These are phyloP conservation scores for Yamadazyma dendronema DNA, from an alignment of 1,139 yeast genomes.

Conservation along the genomic window DNA sequence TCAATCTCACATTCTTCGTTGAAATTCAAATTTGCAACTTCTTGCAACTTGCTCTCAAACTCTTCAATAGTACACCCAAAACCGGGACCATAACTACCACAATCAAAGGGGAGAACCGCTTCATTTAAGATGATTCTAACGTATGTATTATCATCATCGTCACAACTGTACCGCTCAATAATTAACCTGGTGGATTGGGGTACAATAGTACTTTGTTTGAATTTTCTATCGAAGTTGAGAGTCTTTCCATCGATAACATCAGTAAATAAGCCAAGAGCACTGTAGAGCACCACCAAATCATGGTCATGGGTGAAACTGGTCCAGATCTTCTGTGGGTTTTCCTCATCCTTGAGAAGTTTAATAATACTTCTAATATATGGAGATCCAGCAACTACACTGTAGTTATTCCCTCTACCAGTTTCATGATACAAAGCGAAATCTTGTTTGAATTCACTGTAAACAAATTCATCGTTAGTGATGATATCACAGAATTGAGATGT, in stretches of 20 bases:
- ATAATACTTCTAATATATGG: conserved; percentile 50
- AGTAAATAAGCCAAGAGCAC: conserved; percentile 50
- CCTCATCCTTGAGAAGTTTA: conserved; percentile 33
- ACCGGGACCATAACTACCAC: conserved; percentile 54
- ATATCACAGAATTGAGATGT: conserved; percentile 47
- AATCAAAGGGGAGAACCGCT: conserved; percentile 52
- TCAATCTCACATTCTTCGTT: conserved; percentile 33
- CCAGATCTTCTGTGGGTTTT: conserved; percentile 30
- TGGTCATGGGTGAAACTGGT: conserved; percentile 61
- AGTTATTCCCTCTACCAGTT: conserved; percentile 50
- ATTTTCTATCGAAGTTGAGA: conserved; percentile 40
- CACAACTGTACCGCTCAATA: conserved; percentile 48
- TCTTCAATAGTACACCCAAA: conserved; percentile 51
- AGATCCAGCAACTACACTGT: conserved; percentile 44
- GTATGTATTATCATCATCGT: conserved; percentile 33
- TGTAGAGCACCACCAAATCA: conserved; percentile 48
- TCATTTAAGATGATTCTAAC: conserved; percentile 54
- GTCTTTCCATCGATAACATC: conserved; percentile 20
- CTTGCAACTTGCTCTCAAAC: conserved; percentile 24
- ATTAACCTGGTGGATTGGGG: conserved; percentile 59
- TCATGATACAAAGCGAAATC: conserved; percentile 48
- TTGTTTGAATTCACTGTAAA: conserved; percentile 39
- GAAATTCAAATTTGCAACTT: conserved; percentile 2
- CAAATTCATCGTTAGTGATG: conserved; percentile 49
- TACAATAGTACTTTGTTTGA: conserved; percentile 45